phyloP scores from a whole-genome alignment of 176 grass and related monocot species.

The Alloteropsis semialata region DNA sequence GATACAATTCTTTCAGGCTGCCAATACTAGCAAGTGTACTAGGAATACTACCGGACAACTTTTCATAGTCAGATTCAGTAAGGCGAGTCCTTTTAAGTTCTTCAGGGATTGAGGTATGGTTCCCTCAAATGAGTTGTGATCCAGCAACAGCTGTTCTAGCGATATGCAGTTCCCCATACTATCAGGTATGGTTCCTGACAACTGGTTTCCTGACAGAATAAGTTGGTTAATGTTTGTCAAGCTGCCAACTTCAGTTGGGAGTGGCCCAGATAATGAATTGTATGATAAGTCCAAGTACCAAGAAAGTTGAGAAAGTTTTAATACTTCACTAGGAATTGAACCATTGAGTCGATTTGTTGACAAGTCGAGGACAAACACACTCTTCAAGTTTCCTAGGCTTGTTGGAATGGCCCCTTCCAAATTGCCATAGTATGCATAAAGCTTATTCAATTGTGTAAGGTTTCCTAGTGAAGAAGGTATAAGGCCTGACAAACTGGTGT shows the following conservation, averaged over 20 bases:
- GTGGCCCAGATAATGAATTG: neutral
- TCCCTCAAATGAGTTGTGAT: no score
- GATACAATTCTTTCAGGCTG: no score
- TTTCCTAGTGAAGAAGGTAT: slow-evolving; percentile 4
- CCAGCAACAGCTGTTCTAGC: no score
- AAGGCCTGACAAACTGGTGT: neutral
- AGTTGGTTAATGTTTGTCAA: neutral
- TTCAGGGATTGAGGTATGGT: no score
- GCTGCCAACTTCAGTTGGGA: slow-evolving; percentile 21
- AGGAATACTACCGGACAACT: no score
- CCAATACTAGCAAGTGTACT: no score
- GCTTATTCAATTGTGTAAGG: neutral
- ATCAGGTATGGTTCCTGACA: slow-evolving; percentile 36
- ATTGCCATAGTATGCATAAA: neutral
- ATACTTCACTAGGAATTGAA: slow-evolving; percentile 1
- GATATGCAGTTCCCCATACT: neutral
- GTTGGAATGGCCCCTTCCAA: slow-evolving; percentile 12
- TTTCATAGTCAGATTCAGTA: no score
- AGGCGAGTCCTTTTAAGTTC: no score
- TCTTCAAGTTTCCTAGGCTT: neutral
- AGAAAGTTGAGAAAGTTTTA: neutral
- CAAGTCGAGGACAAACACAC: neutral
- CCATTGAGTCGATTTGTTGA: neutral
- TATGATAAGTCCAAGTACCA: neutral
- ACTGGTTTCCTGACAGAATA: slow-evolving; percentile 23